Evolutionary conservation across 202 grass and related monocot species (phyloP), one percentile per base, ranked within the genome.

Genomic region (Tripidium arundinaceum): DNA sequence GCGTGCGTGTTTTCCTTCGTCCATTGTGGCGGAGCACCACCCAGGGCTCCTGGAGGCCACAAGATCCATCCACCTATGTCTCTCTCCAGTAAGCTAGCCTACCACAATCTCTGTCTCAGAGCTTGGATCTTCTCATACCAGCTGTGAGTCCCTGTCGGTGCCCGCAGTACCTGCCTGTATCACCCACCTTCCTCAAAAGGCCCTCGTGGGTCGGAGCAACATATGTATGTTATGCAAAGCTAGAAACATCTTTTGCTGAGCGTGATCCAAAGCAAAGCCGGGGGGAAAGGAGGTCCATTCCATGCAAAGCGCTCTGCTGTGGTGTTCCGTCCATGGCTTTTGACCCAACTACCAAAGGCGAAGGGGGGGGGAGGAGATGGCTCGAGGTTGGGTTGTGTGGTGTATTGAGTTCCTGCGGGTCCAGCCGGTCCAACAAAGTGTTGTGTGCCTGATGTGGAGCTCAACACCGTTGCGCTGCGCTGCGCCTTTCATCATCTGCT

Each of bases 231-330:
- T 65, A 75, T 52, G 9, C 24, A 43, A 68, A 40, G 43, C 29
- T 62, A 65, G 42, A 77, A 65, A 59, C 45, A 72, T 76, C 26
- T 49, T 70, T 71, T 16, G n/a, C 8, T 46, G 58, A 72, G 82
- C 58, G 72, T 77, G 78, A 85, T 89, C 87, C 77, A 89, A 81
- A 89, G 72, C 82, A 67, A 65, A 76, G 64, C 28, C 46, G 25
- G 55, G 67, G 38, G 59, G 65, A 58, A 84, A 63, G 41, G 11
- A 19, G 57, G 70, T 45, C 70, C 34, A 70, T 76, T 70, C 54
- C 42, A 67, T 75, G 70, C 76, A 76, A 84, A 84, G 81, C 21
- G 55, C 10, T 3, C 22, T 0, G 81, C 11, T 45, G 86, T 80
- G 76, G 42, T 75, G 86, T 79, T 28, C 57, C 54, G 34, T 61